phyloP scores from a whole-genome alignment of 2,329 filamentous ascomycete genomes.

The Magnaporthales sp. region DNA sequence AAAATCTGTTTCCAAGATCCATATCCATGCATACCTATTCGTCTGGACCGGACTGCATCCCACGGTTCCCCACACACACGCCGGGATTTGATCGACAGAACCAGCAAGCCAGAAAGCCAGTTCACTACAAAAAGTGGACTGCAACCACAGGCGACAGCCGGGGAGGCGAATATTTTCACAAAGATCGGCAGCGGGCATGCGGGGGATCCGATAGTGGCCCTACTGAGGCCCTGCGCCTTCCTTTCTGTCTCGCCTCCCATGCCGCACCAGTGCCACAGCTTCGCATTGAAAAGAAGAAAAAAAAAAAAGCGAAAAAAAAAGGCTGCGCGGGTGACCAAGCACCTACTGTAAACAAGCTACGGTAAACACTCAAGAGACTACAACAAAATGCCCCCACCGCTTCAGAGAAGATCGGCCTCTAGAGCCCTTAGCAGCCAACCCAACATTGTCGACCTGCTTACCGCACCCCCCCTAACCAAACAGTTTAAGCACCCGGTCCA shows the following conservation, averaged over 20 bases:
- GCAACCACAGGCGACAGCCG: background rate
- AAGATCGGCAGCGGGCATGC: background rate
- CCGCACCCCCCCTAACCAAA: background rate
- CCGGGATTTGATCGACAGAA: background rate
- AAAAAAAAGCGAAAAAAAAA: no score
- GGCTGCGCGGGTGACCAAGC: no score
- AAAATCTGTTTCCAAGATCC: background rate
- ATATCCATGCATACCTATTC: background rate
- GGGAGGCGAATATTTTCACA: background rate
- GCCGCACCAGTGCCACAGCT: background rate
- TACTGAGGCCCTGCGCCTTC: background rate
- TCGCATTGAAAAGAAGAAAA: background rate
- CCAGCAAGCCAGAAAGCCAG: background rate
- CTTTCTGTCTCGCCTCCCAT: background rate
- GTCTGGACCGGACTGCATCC: background rate
- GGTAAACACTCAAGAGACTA: no score
- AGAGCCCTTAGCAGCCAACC: no score
- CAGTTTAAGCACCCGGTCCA: background rate
- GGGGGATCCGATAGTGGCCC: background rate
- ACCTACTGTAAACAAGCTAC: no score
- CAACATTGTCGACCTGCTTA: background rate
- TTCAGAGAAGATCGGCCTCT: no score
- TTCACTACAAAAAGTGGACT: background rate
- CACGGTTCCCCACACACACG: background rate
- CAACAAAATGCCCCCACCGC: no score